Evolutionary conservation across 805 yeast species (phyloP).

Genomic region (Phaffomyces antillensis): DNA sequence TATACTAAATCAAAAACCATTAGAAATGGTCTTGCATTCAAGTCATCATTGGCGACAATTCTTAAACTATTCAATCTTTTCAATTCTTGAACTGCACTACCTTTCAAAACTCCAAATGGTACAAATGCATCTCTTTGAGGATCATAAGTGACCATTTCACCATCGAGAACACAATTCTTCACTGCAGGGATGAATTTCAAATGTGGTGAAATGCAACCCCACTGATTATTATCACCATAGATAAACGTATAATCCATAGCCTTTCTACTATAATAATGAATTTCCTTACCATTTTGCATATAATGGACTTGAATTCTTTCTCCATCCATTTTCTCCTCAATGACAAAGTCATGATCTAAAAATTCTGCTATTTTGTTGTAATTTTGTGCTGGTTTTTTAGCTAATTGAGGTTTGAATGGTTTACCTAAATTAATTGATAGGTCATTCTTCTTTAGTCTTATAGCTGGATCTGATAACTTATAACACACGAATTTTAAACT

Average conservation of each 20-base stretch:
- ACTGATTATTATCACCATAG: constrained; percentile 49
- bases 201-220: constrained; percentile 51
- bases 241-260: constrained; percentile 66
- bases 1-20: constrained; percentile 69
- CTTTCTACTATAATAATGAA: constrained; percentile 45
- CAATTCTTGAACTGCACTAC: constrained; percentile 53
- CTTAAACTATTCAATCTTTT: constrained; percentile 21
- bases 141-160: constrained; percentile 92
- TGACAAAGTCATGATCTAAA: constrained; percentile 44
- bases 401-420: constrained; percentile 70
- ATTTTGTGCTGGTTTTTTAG: constrained; percentile 45
- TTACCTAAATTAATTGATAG: constrained; percentile 27
- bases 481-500: constrained; percentile 54
- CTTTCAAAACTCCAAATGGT: constrained; percentile 77
- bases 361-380: constrained; percentile 44
- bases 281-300: constrained; percentile 31
- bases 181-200: constrained; percentile 33
- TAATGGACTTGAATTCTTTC: constrained; percentile 80
- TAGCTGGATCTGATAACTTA: constrained; percentile 43
- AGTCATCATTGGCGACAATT: constrained; percentile 26
- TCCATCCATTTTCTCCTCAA: constrained; percentile 93
- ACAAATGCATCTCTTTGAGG: constrained; percentile 44
- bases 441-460: constrained; percentile 35
- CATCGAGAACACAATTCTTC: constrained; percentile 52
- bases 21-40: constrained; percentile 42